Evolutionary conservation across 129 eudicot species (phyloP), one percentile per base, ranked within the genome.

Genomic region (Tagetes erecta): DNA sequence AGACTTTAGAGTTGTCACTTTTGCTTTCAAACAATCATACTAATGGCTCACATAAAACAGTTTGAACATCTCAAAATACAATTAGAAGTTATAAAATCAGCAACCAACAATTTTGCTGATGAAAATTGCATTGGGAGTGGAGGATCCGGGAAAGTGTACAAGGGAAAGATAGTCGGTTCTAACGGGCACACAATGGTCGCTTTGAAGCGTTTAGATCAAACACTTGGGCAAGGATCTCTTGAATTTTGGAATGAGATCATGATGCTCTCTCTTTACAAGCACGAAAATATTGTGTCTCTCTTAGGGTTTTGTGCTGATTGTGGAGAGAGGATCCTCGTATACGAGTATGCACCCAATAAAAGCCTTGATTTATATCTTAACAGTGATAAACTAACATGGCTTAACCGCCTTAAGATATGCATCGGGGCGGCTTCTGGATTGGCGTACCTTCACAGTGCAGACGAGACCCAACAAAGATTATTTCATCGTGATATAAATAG

Each of bases 401-500:
- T 53, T 4, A 6, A 9, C 1, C 60, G 60, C 35, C 60, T 53
- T 53, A 53, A 53, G 60, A 5, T 56, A 20, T 56, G 63, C 63
- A 56, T 56, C 7, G 63, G 63, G 63, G 63, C 37, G 37, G 63
- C 63, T 30, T 12, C 11, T 1, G 63, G 63, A 30, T 7, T 56
- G 36, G 63, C 60, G 30, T 36, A 62, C 44, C 67, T 62, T 62
- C 67, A 62, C 36, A 35, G 27, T 62, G 44, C 41, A 3, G 20
- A 0, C 1, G 68, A 44, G 6, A 35, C 44, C 45, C 42, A 36
- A 36, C 45, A 38, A 63, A 63, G 44, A 63, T 41, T 63, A 35
- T 36, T 63, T 8, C 68, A 63, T 63, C 68, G 68, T 13, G 68
- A 63, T 12, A 63, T 63, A 8, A 63, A 63, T 7, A 57, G 64